Base-by-base conservation (phyloP, 768 basidiomycete genomes). In the Leccinum disarticulatum region DNA sequence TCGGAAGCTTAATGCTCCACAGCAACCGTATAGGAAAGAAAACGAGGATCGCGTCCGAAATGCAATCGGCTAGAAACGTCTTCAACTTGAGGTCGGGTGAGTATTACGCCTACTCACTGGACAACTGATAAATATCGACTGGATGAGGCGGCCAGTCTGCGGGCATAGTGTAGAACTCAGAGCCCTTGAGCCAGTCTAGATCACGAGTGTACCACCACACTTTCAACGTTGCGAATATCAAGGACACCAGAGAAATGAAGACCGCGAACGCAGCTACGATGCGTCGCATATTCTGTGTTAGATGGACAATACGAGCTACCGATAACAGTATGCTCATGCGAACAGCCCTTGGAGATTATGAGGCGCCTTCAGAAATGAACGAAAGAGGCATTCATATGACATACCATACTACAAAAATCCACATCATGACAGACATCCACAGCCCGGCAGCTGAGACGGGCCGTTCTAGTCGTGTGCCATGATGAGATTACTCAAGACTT, bases 301-400 rank as follows among this genome's bases (percentile, higher is more conserved):
- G 53, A 56, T 65, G 61, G 28, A 56, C 57, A 15, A 70, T 59
- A 33, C 69, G 68, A 47, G 56, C 62, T 31, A 70, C 50, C 22
- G 69, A 70, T 30, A 64, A 60, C 33, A 64, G 30, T 46, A 66
- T 58, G 36, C 66, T 70, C 62, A 62, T 56, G 22, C 68, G 68
- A 17, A 69, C 63, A 52, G 57, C 51, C 69, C 65, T 71, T 55
- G 9, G 33, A 46, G 10, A 43, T 43, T 43, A n/a, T n/a, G 1
- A 52, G 28, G 50, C 33, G 11, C n/a, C 3, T 47, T 63, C 1
- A 68, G n/a, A 25, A 11, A 47, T 27, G 19, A 47, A 38, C 9
- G 19, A 19, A n/a, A 10, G n/a, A 43, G n/a, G 17, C 8, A 38
- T 8, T 14, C 33, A 35, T 14, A 14, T 35, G n/a, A 43, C 61